Evolutionary conservation across 2,329 filamentous ascomycete species (phyloP).

Genomic region (Trichoderma oligosporum): DNA sequence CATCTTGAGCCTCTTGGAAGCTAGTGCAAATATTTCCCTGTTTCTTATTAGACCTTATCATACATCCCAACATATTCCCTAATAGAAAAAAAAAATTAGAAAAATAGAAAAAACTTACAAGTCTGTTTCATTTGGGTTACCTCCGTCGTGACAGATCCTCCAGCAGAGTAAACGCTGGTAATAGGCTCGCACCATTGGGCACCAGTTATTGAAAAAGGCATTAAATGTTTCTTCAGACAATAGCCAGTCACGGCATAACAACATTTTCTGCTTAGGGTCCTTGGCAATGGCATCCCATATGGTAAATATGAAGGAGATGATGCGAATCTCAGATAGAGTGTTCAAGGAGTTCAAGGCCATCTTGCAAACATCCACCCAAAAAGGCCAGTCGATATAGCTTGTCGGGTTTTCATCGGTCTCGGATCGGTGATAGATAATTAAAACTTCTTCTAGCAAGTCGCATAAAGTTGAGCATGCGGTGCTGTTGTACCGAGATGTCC

Average conservation of each 20-base stretch:
- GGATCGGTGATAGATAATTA: conserved; percentile 57
- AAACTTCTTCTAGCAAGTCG: conserved; percentile 80
- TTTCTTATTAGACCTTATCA: conserved; percentile 25
- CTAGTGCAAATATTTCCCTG: conserved; percentile 65
- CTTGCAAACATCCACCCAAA: conserved; percentile 79
- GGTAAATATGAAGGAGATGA: conserved; percentile 76
- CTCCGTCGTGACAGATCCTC: conserved; percentile 76
- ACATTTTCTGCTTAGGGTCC: conserved; percentile 63
- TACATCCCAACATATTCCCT: not conserved
- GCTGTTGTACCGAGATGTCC: conserved; percentile 76
- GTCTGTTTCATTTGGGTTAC: conserved; percentile 61
- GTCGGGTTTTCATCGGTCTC: conserved; percentile 40
- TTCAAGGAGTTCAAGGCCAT: conserved; percentile 80
- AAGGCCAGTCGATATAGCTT: conserved; percentile 67
- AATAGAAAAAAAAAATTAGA: not conserved
- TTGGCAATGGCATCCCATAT: conserved; percentile 71
- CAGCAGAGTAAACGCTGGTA: conserved; percentile 89
- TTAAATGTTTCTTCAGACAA: conserved; percentile 72
- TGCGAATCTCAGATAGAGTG: conserved; percentile 82
- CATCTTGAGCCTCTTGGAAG: conserved; percentile 64
- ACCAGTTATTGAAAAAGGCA: conserved; percentile 88
- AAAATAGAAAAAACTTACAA: conserved; percentile 48
- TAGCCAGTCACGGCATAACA: conserved; percentile 70
- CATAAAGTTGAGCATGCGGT: conserved; percentile 84
- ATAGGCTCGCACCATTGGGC: conserved; percentile 89